Evolutionary conservation across 345 rosid genomes (phyloP), one percentile per base, ranked within the genome.

Genomic region (Schrenkiella parvula): DNA sequence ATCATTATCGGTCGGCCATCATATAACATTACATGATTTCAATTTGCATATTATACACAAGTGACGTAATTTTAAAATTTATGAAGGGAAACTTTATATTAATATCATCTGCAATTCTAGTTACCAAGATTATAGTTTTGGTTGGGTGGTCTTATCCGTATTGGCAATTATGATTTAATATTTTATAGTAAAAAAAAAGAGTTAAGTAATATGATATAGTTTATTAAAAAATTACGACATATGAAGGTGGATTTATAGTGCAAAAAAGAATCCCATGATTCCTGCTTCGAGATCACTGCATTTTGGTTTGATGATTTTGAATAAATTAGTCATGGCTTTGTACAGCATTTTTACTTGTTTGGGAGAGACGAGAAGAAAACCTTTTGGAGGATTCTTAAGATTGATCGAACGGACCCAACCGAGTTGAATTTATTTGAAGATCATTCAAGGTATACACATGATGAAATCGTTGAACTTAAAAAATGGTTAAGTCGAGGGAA

Each of bases 291-390:
- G 9, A 12, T 21, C 53, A 18, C 21, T 50, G 13, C 53, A 4
- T 38, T 37, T 48, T 62, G 63, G 25, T 63, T 52, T 15, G 4
- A 41, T 21, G 0, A 39, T 62, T 21, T 7, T 41, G 38, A 31
- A 4, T 28, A 1, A 21, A 6, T 37, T 28, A 13, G 25, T 8
- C 56, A n/a, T n/a, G n/a, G 11, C 43, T 31, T 28, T 51, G 44
- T 48, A 54, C 95, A 93, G 98, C 78, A 84, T 44, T 93, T 83
- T 71, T 93, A 93, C 78, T 76, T 93, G 87, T 74, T 87, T 9
- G 98, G 98, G 53, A 88, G 86, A 74, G 90, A 93, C 77, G 88
- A 89, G 71, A 80, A 68, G 39, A 83, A 81, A 60, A 74, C 76
- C 34, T 56, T 73, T 38, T 76, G 97, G 89, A 83, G 85, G 83